A percentile compares a stretch with the other conserved stretches of the same genome.
phyloP scores from a whole-genome alignment of 257 asterid genomes.

The Dorcoceras hygrometricum region DNA sequence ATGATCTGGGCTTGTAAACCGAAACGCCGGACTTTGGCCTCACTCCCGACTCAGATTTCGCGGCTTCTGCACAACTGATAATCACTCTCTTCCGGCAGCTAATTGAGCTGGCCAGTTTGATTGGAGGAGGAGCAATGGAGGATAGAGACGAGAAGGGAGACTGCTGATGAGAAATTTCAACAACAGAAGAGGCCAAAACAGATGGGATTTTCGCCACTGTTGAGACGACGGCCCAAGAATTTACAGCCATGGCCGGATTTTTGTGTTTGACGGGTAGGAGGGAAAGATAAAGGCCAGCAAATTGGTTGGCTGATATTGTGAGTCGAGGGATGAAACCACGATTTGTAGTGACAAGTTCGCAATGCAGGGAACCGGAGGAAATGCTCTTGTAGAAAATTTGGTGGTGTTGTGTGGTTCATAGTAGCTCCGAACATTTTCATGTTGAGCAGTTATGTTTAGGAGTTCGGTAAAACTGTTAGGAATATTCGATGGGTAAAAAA shows the following conservation, averaged over 20 bases:
- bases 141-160: conserved; percentile 25
- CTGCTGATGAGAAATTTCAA: conserved; percentile 25
- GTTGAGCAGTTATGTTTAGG: too few relatives aligned
- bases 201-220: conserved; percentile 25
- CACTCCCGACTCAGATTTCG: conserved; percentile 41
- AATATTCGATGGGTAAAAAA: too few relatives aligned
- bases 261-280: conserved; percentile 26
- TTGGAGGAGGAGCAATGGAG: conserved; percentile 15
- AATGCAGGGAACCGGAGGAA: neutral
- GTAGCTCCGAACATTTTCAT: too few relatives aligned
- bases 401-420: too few relatives aligned
- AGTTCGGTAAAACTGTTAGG: too few relatives aligned
- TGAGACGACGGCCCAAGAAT: conserved; percentile 39
- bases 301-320: conserved; percentile 13
- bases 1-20: conserved; percentile 87
- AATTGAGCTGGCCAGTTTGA: conserved; percentile 20
- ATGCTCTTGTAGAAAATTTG: neutral
- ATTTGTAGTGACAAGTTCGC: neutral
- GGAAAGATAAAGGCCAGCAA: conserved; percentile 31
- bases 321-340: too few relatives aligned
- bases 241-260: conserved; percentile 43
- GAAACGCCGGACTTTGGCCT: conserved; percentile 76
- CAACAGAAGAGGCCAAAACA: conserved; percentile 14
- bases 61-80: conserved; percentile 35
- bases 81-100: conserved; percentile 37